phyloP scores from a whole-genome alignment of 148 eudicot species.

The Linanthus parryae region DNA sequence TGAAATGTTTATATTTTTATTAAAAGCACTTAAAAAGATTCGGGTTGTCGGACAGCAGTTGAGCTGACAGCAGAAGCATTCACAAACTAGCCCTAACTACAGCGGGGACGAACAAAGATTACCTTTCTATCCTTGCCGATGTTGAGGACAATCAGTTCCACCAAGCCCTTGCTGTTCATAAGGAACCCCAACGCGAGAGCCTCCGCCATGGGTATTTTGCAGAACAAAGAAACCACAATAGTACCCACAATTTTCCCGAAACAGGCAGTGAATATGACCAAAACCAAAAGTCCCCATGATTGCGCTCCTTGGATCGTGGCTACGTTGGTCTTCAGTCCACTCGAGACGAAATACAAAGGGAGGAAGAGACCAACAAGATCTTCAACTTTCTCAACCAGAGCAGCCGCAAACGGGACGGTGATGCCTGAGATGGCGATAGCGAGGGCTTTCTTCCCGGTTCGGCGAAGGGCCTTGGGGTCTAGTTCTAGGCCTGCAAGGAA shows the following conservation, averaged over 20 bases:
- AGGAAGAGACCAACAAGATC: conserved; percentile 81
- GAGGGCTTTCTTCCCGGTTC: conserved; percentile 66
- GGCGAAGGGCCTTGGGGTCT: conserved; percentile 49
- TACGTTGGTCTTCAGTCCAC: conserved; percentile 73
- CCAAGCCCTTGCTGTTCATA: conserved; percentile 81
- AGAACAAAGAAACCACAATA: conserved; percentile 37
- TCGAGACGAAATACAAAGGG: conserved; percentile 77
- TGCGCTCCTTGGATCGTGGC: conserved; percentile 69
- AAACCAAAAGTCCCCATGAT: conserved; percentile 74
- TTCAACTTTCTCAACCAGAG: conserved; percentile 80
- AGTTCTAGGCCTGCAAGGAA: conserved; percentile 76
- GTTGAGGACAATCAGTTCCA: conserved; percentile 78
- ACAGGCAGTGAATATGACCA: conserved; percentile 70
- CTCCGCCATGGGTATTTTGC: conserved; percentile 51
- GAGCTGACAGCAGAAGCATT: no score
- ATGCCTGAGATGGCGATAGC: conserved; percentile 77
- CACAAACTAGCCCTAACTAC: no score
- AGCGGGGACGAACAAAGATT: neutral
- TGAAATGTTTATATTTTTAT: no score
- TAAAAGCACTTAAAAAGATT: no score
- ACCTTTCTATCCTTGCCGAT: conserved; percentile 84
- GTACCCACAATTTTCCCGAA: conserved; percentile 72
- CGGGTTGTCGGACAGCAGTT: no score
- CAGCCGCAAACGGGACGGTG: conserved; percentile 59
- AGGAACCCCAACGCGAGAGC: conserved; percentile 58